Evolutionary conservation across 2,329 filamentous ascomycete genomes (phyloP).

Genomic region (Cryoendolithus antarcticus): DNA sequence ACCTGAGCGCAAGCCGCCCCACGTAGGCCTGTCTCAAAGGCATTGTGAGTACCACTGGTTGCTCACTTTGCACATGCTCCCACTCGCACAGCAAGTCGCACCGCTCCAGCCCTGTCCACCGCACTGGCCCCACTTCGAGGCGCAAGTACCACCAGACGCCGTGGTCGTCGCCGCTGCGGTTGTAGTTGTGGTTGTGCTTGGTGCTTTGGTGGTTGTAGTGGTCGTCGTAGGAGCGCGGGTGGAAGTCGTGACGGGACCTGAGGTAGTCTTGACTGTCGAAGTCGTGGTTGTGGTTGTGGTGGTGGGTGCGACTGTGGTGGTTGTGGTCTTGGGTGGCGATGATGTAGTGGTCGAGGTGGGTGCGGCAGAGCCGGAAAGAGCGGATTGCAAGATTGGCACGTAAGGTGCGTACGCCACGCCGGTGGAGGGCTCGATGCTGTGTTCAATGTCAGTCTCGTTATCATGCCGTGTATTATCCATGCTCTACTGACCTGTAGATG

Average conservation of each 20-base stretch:
- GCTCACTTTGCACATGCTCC: constrained; percentile 15
- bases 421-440: constrained; percentile 35
- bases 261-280: not conserved
- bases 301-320: not conserved
- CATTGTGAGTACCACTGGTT: constrained; percentile 24
- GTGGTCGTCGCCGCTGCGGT: not conserved
- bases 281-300: constrained; percentile 10
- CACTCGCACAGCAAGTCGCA: constrained; percentile 18
- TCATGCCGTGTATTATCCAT: too few relatives aligned
- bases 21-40: not conserved
- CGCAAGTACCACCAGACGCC: not conserved
- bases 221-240: not conserved
- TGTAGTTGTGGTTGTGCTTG: not conserved
- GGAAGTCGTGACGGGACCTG: not conserved
- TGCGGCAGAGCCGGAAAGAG: constrained; percentile 1
- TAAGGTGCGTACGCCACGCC: constrained; percentile 29
- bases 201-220: not conserved
- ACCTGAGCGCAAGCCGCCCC: too few relatives aligned
- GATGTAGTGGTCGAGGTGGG: constrained; percentile 8
- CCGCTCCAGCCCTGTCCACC: constrained; percentile 15
- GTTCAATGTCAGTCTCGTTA: too few relatives aligned
- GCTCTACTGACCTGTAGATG: constrained; percentile 14
- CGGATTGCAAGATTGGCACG: constrained; percentile 8
- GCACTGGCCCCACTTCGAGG: constrained; percentile 1
- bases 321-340: constrained; percentile 1